Evolutionary conservation across 2,329 filamentous ascomycete genomes (phyloP).

Genomic region (Xylaria sp.): DNA sequence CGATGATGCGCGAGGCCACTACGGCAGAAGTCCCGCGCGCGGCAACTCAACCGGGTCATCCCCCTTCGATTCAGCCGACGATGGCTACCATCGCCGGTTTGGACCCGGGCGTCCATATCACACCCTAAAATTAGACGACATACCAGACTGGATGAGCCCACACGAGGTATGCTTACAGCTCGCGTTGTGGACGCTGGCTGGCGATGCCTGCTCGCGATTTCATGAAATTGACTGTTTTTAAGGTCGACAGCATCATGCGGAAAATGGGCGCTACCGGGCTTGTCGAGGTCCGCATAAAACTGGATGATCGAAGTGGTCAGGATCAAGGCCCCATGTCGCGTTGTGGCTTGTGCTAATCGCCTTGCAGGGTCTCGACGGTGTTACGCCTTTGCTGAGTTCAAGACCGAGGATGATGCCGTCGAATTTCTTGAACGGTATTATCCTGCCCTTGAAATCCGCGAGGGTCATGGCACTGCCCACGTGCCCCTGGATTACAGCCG

Average conservation of each 20-base stretch:
- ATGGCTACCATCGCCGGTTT: constrained; percentile 32
- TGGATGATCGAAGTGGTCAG: constrained; percentile 36
- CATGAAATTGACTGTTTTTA: neutral
- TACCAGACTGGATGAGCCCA: constrained; percentile 35
- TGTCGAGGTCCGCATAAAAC: constrained; percentile 38
- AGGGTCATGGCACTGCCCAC: constrained; percentile 35
- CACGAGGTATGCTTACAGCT: constrained; percentile 29
- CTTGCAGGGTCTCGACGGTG: constrained; percentile 32
- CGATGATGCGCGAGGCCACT: constrained; percentile 25
- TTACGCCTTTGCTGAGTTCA: constrained; percentile 47
- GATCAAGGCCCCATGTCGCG: neutral
- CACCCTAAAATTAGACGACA: constrained; percentile 38
- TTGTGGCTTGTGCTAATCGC: neutral
- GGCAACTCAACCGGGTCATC: constrained; percentile 30
- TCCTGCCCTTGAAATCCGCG: constrained; percentile 40
- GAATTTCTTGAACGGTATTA: constrained; percentile 44
- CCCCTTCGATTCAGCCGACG: constrained; percentile 32
- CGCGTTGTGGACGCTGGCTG: no score
- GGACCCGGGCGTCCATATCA: constrained; percentile 38
- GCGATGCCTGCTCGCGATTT: neutral
- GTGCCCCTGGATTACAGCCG: constrained; percentile 43
- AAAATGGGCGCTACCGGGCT: constrained; percentile 36
- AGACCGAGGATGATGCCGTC: constrained; percentile 42
- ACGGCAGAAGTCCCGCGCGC: constrained; percentile 30
- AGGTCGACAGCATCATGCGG: constrained; percentile 37